A percentile compares a stretch with the other conserved stretches of the same genome.
phyloP scores from a whole-genome alignment of 2,329 filamentous ascomycete species.

The Calonectria hawksworthii region DNA sequence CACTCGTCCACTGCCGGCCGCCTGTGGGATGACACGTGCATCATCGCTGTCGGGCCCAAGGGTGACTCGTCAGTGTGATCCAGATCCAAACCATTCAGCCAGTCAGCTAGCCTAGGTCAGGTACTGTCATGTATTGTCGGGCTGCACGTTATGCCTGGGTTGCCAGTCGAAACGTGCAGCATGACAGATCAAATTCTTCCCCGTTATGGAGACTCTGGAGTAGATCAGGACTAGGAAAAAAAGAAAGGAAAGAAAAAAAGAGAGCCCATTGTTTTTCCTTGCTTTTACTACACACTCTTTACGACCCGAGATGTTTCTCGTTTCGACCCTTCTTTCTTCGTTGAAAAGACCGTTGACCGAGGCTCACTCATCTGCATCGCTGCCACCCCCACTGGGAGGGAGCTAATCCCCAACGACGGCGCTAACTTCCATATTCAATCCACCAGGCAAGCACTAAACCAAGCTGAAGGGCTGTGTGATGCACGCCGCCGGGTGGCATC shows the following conservation, averaged over 20 bases:
- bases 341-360: slow-evolving; percentile 4
- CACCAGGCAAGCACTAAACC: neutral
- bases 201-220: neutral
- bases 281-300: neutral
- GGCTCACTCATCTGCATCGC: neutral
- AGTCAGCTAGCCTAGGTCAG: slow-evolving; percentile 3
- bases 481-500: neutral
- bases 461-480: slow-evolving; percentile 20
- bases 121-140: neutral
- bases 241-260: neutral
- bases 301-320: neutral
- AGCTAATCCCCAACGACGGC: neutral
- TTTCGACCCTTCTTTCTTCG: neutral
- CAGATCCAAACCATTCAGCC: slow-evolving; percentile 13
- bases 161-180: neutral
- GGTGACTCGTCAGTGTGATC: slow-evolving; percentile 18
- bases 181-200: slow-evolving; percentile 10
- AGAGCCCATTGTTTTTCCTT: neutral
- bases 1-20: slow-evolving; percentile 38
- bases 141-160: slow-evolving; percentile 6
- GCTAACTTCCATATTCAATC: slow-evolving; percentile 1
- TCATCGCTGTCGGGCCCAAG: slow-evolving; percentile 38
- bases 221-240: neutral
- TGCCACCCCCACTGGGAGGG: slow-evolving; percentile 19
- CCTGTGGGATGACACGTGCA: slow-evolving; percentile 52